Conservation (phyloP, 2,329 filamentous ascomycete species). For the Ambrosiella xylebori region DNA sequence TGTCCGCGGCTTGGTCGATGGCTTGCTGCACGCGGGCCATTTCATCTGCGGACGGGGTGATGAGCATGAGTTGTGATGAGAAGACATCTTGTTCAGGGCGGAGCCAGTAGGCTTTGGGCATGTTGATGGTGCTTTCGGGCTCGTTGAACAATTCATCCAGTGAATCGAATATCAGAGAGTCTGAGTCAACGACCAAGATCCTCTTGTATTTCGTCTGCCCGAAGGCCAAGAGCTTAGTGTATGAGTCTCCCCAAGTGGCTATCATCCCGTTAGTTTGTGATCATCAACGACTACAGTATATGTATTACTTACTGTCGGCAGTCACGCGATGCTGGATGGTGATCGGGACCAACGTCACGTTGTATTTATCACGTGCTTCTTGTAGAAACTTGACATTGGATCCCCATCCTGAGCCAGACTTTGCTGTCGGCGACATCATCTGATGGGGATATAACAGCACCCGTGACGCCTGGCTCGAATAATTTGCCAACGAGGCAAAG, state of each 20-base stretch:
- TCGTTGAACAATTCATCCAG: conserved; percentile 54
- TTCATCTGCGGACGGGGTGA: conserved; percentile 39
- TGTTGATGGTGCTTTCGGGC: conserved; percentile 44
- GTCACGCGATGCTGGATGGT: conserved; percentile 21
- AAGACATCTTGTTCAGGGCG: conserved; percentile 35
- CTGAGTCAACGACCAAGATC: conserved; percentile 39
- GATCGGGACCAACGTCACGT: conserved; percentile 27
- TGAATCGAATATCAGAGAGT: conserved; percentile 41
- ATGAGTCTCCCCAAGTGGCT: conserved; percentile 46
- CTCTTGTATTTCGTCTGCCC: conserved; percentile 42
- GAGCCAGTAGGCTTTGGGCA: conserved; percentile 58
- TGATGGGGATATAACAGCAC: conserved; percentile 29
- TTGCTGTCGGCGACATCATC: conserved; percentile 19
- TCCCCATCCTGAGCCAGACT: conserved; percentile 15
- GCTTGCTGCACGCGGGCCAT: conserved; percentile 22
- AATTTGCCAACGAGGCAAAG: conserved; percentile 26
- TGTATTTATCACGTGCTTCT: conserved; percentile 27
- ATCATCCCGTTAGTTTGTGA: not conserved
- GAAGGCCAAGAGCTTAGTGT: conserved; percentile 53
- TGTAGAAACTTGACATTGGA: conserved; percentile 22
- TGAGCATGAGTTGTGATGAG: conserved; percentile 43
- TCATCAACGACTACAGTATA: not conserved
- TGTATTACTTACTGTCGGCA: conserved; percentile 19
- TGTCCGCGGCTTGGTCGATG: conserved; percentile 14
- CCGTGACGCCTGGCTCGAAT: conserved; percentile 27